These are phyloP conservation scores for Boletellus sp. DNA, from an alignment of 1,284 basidiomycete species.

Conservation along the genomic window DNA sequence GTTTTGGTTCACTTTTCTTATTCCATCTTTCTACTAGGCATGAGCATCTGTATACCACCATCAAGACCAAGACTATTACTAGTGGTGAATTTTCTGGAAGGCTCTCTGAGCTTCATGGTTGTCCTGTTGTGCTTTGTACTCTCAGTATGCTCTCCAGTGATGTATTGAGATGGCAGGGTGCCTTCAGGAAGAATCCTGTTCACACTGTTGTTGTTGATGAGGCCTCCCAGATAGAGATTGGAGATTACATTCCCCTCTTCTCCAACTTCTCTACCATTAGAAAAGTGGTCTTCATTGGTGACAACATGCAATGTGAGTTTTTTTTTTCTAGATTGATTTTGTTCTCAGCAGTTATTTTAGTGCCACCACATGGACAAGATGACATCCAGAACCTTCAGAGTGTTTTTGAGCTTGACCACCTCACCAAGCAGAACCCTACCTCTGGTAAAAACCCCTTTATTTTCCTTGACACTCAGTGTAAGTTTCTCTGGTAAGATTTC, in stretches of 20 bases:
- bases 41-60: conserved; percentile 45
- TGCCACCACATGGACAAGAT: conserved; percentile 58
- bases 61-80: conserved; percentile 36
- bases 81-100: conserved; percentile 31
- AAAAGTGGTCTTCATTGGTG: conserved; percentile 42
- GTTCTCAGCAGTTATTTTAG: conserved; percentile 28
- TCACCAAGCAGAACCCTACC: conserved; percentile 28
- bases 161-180: conserved; percentile 31
- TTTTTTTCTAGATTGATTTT: neutral
- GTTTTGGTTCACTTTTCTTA: neutral
- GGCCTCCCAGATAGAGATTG: conserved; percentile 47
- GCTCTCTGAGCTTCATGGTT: conserved; percentile 20
- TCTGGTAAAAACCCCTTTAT: conserved; percentile 31
- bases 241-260: conserved; percentile 39
- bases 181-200: conserved; percentile 31
- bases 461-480: conserved; percentile 60
- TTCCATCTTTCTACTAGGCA: conserved; percentile 37
- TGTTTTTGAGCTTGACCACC: conserved; percentile 54
- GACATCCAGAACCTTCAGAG: conserved; percentile 49
- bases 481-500: conserved; percentile 18
- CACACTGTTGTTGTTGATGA: conserved; percentile 44
- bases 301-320: conserved; percentile 44
- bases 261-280: conserved; percentile 28
- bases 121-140: conserved; percentile 48
- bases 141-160: conserved; percentile 63